A percentile compares a stretch with the other conserved stretches of the same genome.
These are phyloP conservation scores for Kalmusia sp. DNA, from an alignment of 2,329 filamentous ascomycete species.

Conservation along the genomic window DNA sequence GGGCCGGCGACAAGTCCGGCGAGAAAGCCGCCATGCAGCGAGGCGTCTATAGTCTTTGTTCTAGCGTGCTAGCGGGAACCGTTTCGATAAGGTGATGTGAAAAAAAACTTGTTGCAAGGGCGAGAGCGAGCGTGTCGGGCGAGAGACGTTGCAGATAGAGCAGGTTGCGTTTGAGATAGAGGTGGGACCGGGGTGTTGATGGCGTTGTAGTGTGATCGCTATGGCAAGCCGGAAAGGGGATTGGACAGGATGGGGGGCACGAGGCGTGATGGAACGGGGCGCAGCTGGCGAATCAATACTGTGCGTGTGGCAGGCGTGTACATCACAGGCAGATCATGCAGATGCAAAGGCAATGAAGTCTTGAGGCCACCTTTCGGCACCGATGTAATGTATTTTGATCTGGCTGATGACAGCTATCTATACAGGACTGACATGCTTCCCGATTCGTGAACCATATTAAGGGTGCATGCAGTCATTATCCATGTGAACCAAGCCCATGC, in stretches of 20 bases:
- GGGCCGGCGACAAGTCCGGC: background rate
- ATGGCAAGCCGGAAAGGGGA: background rate
- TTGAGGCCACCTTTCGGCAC: background rate
- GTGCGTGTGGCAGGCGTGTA: no score
- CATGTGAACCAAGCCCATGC: slow-evolving; percentile 4
- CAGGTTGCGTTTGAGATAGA: no score
- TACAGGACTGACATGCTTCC: slow-evolving; percentile 8
- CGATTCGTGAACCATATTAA: slow-evolving; percentile 4
- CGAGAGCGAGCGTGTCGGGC: background rate
- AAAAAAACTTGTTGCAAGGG: background rate
- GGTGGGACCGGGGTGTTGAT: background rate
- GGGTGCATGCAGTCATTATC: slow-evolving; percentile 5
- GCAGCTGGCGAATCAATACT: no score
- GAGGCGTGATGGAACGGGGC: background rate
- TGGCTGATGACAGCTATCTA: slow-evolving; percentile 6
- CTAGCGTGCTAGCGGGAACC: background rate
- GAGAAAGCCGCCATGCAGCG: no score
- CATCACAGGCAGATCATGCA: background rate
- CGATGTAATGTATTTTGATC: slow-evolving; percentile 3
- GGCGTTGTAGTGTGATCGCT: slow-evolving; percentile 1
- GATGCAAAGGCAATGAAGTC: background rate
- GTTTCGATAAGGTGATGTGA: background rate
- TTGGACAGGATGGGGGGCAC: background rate
- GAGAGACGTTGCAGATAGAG: background rate
- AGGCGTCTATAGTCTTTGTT: background rate